phyloP scores from a whole-genome alignment of 768 basidiomycete genomes.

The Lactarius evosmus region DNA sequence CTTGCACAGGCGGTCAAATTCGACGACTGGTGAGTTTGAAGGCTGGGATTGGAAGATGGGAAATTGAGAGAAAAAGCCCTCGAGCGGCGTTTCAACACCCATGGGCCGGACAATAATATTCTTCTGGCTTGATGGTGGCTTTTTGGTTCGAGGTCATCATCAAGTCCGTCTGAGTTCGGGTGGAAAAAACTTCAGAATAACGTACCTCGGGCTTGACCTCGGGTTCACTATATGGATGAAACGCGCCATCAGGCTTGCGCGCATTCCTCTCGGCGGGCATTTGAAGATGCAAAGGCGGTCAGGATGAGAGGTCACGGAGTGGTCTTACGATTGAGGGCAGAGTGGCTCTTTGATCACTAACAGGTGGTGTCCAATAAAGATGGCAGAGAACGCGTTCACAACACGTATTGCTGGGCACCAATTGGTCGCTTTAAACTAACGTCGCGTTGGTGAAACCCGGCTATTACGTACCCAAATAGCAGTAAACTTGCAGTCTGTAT shows the following conservation, averaged over 20 bases:
- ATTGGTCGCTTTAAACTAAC: not conserved
- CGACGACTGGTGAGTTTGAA: constrained; percentile 1
- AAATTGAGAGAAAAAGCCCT: constrained; percentile 26
- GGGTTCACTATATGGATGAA: not conserved
- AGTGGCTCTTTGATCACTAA: not conserved
- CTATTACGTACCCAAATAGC: not conserved
- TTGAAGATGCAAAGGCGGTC: not conserved
- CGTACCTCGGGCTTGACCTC: not conserved
- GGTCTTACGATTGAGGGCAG: not conserved
- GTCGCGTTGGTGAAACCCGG: not conserved
- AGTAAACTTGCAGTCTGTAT: too few species aligned
- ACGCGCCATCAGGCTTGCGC: not conserved
- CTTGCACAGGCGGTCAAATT: constrained; percentile 22
- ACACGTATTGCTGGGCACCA: not conserved
- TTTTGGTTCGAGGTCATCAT: not conserved
- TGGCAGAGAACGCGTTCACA: not conserved
- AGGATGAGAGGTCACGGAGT: not conserved
- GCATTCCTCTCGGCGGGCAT: not conserved
- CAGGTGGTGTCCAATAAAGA: not conserved
- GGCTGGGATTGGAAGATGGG: constrained; percentile 17
- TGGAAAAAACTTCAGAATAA: not conserved
- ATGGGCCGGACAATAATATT: not conserved
- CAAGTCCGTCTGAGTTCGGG: not conserved
- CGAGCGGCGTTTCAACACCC: constrained; percentile 7
- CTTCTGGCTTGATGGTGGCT: not conserved